Conservation (phyloP, 768 basidiomycete genomes). For the Grammothele lineata region DNA sequence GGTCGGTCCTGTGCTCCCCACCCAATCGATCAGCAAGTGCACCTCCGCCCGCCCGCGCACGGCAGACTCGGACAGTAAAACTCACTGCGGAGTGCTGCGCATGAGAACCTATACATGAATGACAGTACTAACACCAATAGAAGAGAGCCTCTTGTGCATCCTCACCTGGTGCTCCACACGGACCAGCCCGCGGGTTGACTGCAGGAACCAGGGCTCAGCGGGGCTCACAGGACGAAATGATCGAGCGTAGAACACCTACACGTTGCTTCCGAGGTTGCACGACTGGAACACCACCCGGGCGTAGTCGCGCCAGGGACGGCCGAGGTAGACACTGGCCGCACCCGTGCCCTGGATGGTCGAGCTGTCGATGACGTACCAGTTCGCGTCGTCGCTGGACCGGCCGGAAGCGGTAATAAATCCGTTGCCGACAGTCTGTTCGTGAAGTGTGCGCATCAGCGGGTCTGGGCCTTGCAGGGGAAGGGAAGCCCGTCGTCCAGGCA, state of each 20-base stretch:
- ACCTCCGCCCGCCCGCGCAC: no score
- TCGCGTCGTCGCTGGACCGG: slow-evolving; percentile 17
- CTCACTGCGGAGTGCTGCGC: slow-evolving; percentile 23
- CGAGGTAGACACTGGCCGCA: slow-evolving; percentile 18
- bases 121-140: not conserved
- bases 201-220: not conserved
- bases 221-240: not conserved
- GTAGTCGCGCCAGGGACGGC: slow-evolving; percentile 25
- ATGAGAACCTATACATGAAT: no score
- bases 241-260: slow-evolving; percentile 11
- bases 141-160: no score
- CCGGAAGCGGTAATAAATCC: slow-evolving; percentile 22
- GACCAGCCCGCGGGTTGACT: slow-evolving; percentile 24
- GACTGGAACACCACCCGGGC: slow-evolving; percentile 29
- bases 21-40: no score
- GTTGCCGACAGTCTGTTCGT: slow-evolving; percentile 16
- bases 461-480: not conserved
- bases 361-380: slow-evolving; percentile 23
- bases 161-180: slow-evolving; percentile 24
- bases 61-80: not conserved
- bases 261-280: slow-evolving; percentile 14
- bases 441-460: not conserved
- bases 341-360: slow-evolving; percentile 23
- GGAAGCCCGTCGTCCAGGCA: not conserved
- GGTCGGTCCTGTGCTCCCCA: slow-evolving; percentile 18